These are phyloP conservation scores for Myriosclerotinia scirpicola DNA, from an alignment of 2,329 filamentous ascomycete species.

Conservation along the genomic window DNA sequence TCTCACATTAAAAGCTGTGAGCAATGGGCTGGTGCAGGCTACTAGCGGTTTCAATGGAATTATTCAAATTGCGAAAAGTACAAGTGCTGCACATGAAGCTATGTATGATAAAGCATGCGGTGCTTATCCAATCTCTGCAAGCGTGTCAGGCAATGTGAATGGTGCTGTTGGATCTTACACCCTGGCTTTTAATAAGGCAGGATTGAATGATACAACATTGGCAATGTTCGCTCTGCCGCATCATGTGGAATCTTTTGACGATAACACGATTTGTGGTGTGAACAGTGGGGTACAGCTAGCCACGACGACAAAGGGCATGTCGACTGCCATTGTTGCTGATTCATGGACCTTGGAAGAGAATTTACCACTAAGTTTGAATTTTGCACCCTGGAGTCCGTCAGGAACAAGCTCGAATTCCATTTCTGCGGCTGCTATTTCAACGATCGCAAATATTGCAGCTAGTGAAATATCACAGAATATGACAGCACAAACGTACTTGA, in stretches of 20 bases:
- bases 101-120: slow-evolving; percentile 76
- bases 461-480: slow-evolving; percentile 78
- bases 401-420: slow-evolving; percentile 49
- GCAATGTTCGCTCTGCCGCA: slow-evolving; percentile 90
- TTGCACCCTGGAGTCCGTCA: slow-evolving; percentile 72
- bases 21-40: slow-evolving; percentile 64
- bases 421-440: slow-evolving; percentile 54
- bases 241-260: slow-evolving; percentile 74
- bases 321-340: slow-evolving; percentile 69
- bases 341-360: slow-evolving; percentile 77
- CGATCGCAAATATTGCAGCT: slow-evolving; percentile 62
- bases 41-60: slow-evolving; percentile 69
- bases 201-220: slow-evolving; percentile 58
- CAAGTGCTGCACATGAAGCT: slow-evolving; percentile 54
- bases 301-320: slow-evolving; percentile 82
- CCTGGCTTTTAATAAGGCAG: slow-evolving; percentile 71
- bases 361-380: slow-evolving; percentile 71
- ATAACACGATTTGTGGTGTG: slow-evolving; percentile 9
- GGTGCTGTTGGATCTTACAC: slow-evolving; percentile 68
- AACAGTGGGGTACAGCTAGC: slow-evolving; percentile 48
- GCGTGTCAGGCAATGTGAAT: slow-evolving; percentile 61
- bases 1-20: slow-evolving; percentile 66
- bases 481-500: slow-evolving; percentile 66
- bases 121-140: slow-evolving; percentile 66
- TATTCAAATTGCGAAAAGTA: slow-evolving; percentile 74